Evolutionary conservation across 768 basidiomycete species (phyloP), one percentile per base, ranked within the genome.

Genomic region (Tephrocybe sp.): DNA sequence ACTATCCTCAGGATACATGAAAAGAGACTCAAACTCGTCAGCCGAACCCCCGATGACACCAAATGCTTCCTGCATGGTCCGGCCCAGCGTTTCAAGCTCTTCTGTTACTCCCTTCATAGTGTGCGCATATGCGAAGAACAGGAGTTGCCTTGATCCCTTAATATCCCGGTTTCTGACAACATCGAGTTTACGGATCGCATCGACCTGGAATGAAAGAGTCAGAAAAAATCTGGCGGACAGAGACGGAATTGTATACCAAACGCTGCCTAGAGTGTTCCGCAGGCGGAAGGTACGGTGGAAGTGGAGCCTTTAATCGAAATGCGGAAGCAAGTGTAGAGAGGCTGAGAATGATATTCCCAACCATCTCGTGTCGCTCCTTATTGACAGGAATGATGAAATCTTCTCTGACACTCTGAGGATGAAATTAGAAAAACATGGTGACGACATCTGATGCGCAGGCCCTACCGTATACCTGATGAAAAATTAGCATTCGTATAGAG

Each of bases 261-360:
- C 83, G 80, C 48, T 86, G 79, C 45, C 96, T 81, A 0, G 92
- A 81, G 57, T 84, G 78, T 63, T 96, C 94, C 0, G 89, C 96
- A 0, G 95, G 95, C 2, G 97, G 97, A 0, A 99, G 79, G 65
- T 94, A 98, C 0, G 97, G 93, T 0, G 97, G 94, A n/a, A 99
- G 72, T 1, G 97, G 97, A 5, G 92, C 84, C 62, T 96, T 96
- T 36, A 92, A 73, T 14, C 83, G 75, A 65, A 95, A 90, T 1
- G 87, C 86, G 1, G 88, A 81, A 3, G 90, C 82, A 26, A 95
- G 74, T 0, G 80, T 82, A 1, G 91, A 89, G 64, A 93, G 88
- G 65, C 85, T 92, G 9, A 99, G 79, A 51, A 98, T 88, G 54
- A 98, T 89, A 66, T 92, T 96, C 33, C 95, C 95, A 41, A 85